phyloP scores from a whole-genome alignment of 352 stramenopile species.

The Globisporangium viniferum region DNA sequence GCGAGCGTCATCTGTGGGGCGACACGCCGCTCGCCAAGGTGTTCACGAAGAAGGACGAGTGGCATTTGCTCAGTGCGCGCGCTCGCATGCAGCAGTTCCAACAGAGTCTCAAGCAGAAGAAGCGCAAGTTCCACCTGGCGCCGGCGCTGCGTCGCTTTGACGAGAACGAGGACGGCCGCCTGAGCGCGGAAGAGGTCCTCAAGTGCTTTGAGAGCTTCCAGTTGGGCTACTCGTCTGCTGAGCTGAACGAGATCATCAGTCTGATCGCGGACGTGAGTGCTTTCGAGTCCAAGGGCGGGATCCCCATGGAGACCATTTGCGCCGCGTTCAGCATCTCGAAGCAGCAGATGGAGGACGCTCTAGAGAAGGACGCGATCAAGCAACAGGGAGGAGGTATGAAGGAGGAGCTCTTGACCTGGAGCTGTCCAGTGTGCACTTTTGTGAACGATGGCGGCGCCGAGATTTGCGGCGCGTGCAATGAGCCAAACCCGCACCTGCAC shows the following conservation, averaged over 20 bases:
- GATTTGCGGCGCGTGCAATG: constrained; percentile 55
- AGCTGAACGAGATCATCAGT: constrained; percentile 81
- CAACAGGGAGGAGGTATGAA: constrained; percentile 19
- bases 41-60: constrained; percentile 97
- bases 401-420: constrained; percentile 33
- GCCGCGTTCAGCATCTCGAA: constrained; percentile 60
- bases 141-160: constrained; percentile 68
- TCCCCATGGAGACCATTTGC: constrained; percentile 70
- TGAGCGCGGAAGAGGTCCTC: constrained; percentile 70
- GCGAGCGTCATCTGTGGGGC: constrained; percentile 94
- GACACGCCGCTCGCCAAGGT: constrained; percentile 96
- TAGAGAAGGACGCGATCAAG: constrained; percentile 39
- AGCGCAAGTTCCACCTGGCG: constrained; percentile 50
- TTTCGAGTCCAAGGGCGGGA: constrained; percentile 39
- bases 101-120: constrained; percentile 65
- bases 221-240: constrained; percentile 73
- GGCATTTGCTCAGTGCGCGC: constrained; percentile 87
- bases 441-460: constrained; percentile 46
- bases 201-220: constrained; percentile 88
- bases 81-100: constrained; percentile 86
- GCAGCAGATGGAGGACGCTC: constrained; percentile 48
- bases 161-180: constrained; percentile 55
- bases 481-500: constrained; percentile 49
- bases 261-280: constrained; percentile 58
- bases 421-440: constrained; percentile 78